These are phyloP conservation scores for Phoenix dactylifera DNA, from an alignment of 176 grass and related monocot species.

Conservation along the genomic window DNA sequence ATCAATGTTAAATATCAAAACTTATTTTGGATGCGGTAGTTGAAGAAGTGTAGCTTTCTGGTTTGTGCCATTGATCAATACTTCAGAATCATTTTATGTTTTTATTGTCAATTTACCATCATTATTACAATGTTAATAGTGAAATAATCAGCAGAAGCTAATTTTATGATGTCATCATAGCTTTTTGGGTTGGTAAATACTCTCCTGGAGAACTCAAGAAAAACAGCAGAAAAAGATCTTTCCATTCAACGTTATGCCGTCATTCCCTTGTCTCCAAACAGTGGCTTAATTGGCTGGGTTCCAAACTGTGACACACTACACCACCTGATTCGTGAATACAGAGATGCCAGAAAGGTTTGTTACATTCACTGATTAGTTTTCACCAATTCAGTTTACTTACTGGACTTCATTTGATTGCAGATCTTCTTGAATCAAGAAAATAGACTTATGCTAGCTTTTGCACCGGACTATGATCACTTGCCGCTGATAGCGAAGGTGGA, in stretches of 20 bases:
- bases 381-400: too few relatives aligned
- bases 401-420: conserved; percentile 27
- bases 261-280: conserved; percentile 93
- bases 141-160: too few relatives aligned
- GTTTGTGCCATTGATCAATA: too few relatives aligned
- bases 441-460: conserved; percentile 86
- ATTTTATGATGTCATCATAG: conserved; percentile 24
- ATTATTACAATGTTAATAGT: too few relatives aligned
- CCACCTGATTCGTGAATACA: conserved; percentile 88
- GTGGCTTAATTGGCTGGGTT: conserved; percentile 97
- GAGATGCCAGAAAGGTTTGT: conserved; percentile 86
- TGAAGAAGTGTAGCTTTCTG: too few relatives aligned
- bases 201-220: conserved; percentile 79
- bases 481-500: conserved; percentile 94
- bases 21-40: too few relatives aligned
- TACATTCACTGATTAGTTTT: neutral
- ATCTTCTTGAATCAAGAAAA: conserved; percentile 98
- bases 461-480: conserved; percentile 91
- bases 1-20: too few relatives aligned
- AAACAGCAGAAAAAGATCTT: conserved; percentile 91
- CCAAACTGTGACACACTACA: conserved; percentile 92
- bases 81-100: too few relatives aligned
- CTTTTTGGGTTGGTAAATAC: conserved; percentile 98
- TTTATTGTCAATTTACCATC: too few relatives aligned
- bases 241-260: conserved; percentile 97